These are phyloP conservation scores for Cantharellus cinnabarinus DNA, from an alignment of 768 basidiomycete genomes.

Conservation along the genomic window DNA sequence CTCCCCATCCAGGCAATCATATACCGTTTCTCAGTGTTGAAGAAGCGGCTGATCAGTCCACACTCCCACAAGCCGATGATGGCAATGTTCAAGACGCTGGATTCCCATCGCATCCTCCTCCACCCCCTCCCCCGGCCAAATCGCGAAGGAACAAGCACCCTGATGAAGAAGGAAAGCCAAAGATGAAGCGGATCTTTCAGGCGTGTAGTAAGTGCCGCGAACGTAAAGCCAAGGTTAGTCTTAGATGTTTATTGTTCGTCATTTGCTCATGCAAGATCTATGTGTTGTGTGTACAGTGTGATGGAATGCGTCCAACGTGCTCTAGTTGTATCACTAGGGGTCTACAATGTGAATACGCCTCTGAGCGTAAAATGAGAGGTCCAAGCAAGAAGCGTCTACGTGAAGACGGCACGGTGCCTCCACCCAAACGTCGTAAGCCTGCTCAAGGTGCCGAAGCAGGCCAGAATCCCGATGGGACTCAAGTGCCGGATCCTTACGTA, in stretches of 20 bases:
- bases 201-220: background rate
- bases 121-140: background rate
- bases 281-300: background rate
- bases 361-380: background rate
- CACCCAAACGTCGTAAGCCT: background rate
- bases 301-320: background rate
- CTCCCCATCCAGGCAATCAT: background rate
- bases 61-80: background rate
- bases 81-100: background rate
- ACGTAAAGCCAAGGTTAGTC: background rate
- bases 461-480: background rate
- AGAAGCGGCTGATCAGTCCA: background rate
- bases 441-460: background rate
- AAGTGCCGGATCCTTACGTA: background rate
- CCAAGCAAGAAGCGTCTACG: background rate
- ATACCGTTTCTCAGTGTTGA: background rate
- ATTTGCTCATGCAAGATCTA: background rate
- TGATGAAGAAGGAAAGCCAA: background rate
- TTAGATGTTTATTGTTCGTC: background rate
- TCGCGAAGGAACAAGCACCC: background rate
- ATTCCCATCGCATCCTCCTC: background rate
- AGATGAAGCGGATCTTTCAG: background rate
- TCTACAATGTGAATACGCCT: background rate
- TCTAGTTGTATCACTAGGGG: background rate
- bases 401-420: background rate